Evolutionary conservation across 2,329 filamentous ascomycete species (phyloP).

Genomic region (Pseudocercospora ulei): DNA sequence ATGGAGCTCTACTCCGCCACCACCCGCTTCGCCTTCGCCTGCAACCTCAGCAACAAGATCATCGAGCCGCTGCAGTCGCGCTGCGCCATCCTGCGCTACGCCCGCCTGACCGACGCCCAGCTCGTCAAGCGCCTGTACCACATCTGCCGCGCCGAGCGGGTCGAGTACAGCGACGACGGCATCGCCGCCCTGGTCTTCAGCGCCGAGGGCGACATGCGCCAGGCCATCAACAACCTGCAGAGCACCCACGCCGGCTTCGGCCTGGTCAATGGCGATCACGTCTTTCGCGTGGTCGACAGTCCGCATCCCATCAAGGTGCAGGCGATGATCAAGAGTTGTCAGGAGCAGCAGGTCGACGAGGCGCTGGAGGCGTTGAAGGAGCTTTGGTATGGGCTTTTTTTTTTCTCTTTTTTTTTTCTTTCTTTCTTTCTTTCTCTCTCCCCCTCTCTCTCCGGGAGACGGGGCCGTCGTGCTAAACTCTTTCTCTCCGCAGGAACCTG

Average conservation of each 20-base stretch:
- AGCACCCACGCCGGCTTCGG: conserved; percentile 88
- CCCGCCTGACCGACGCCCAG: conserved; percentile 82
- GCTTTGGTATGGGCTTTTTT: conserved; percentile 56
- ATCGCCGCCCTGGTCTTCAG: conserved; percentile 93
- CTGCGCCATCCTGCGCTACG: conserved; percentile 90
- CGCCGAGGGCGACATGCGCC: conserved; percentile 95
- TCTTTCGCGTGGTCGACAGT: conserved; percentile 94
- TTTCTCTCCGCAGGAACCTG: conserved; percentile 61
- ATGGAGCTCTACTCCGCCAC: conserved; percentile 99
- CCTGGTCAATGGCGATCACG: conserved; percentile 94
- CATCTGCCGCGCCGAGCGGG: conserved; percentile 84
- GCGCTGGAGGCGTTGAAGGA: conserved; percentile 80
- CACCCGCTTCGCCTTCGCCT: conserved; percentile 93
- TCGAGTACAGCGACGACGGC: conserved; percentile 85
- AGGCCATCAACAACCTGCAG: conserved; percentile 97
- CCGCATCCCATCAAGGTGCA: conserved; percentile 98
- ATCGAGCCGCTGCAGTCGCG: conserved; percentile 97
- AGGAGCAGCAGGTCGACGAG: conserved; percentile 80
- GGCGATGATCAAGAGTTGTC: conserved; percentile 95
- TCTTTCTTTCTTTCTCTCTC: too few species aligned
- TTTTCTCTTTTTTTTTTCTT: background rate
- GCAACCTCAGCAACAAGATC: conserved; percentile 98
- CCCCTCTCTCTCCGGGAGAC: too few species aligned
- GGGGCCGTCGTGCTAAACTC: too few species aligned
- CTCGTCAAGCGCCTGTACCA: conserved; percentile 84